Evolutionary conservation across 805 yeast species (phyloP).

Genomic region (Barnettozyma sucrosica): DNA sequence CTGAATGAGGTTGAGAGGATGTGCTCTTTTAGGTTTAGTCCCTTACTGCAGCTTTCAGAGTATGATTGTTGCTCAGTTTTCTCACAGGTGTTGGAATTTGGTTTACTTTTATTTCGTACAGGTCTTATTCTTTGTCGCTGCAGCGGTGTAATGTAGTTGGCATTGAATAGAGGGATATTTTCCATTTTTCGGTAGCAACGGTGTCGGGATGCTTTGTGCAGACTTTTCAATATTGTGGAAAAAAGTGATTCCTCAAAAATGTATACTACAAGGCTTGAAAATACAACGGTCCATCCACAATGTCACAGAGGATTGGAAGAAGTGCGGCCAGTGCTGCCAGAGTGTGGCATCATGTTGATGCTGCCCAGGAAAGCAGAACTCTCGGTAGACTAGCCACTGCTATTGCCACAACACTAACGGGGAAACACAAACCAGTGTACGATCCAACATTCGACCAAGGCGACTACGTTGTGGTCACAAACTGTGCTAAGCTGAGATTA

Average conservation of each 20-base stretch:
- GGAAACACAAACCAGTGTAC: conserved; percentile 93
- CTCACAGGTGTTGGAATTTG: neutral
- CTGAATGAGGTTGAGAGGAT: neutral
- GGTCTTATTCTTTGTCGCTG: neutral
- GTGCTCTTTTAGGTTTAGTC: no score
- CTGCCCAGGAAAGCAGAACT: conserved; percentile 77
- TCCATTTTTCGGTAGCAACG: neutral
- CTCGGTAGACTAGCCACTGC: conserved; percentile 88
- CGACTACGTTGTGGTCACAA: conserved; percentile 94
- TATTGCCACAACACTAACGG: conserved; percentile 83
- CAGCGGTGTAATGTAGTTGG: neutral
- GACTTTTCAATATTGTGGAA: neutral
- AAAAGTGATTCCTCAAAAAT: neutral
- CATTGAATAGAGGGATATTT: neutral
- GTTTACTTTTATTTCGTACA: no score
- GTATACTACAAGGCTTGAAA: neutral
- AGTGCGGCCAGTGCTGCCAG: conserved; percentile 75
- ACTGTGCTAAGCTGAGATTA: conserved; percentile 74
- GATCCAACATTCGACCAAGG: conserved; percentile 82
- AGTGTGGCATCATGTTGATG: conserved; percentile 94
- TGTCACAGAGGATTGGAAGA: conserved; percentile 28
- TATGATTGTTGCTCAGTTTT: neutral
- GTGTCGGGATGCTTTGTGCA: neutral
- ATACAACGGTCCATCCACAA: neutral
- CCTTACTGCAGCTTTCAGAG: no score